Evolutionary conservation across 805 yeast genomes (phyloP), one percentile per base, ranked within the genome.

Genomic region (Alloascoidea hylecoeti): DNA sequence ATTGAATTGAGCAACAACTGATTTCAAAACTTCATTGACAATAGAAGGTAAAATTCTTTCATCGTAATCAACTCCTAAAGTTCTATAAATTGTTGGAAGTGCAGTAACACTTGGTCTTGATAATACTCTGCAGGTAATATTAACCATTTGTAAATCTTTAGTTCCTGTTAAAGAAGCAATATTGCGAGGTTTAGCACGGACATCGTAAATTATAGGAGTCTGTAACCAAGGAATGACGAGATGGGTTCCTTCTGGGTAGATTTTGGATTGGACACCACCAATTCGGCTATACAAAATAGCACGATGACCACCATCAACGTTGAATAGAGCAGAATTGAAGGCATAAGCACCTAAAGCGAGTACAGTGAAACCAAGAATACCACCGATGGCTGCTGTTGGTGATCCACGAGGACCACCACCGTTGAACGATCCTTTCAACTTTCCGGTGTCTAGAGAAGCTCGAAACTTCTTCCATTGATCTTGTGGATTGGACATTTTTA

Each of bases 221-320:
- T 92, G 96, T 39, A 92, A 61, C 88, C 96, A 88, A 33, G 98
- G 98, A 46, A 89, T 65, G 37, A 85, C 78, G 48, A 92, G 66
- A 61, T 92, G 98, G 2, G 98, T 92, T 48, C 98, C 98, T 64
- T 92, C 98, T 36, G 73, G 73, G 56, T 78, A 85, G 46, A 92
- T 84, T 42, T 67, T 71, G 14, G 88, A 76, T 53, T 76, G 81
- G 36, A 92, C 78, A 54, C 98, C 98, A 37, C 74, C 69, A 17
- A 86, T 37, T 54, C 98, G 75, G 17, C 94, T 85, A 57, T 92
- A 92, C 30, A 92, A 72, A 52, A 92, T 88, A 14, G 96, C 98
- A 55, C 98, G 71, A 59, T 89, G 97, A 60, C 98, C 98, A 75
- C 98, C 98, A 60, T 92, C 97, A 42, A 92, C 98, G n/a, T 34